Evolutionary conservation across 441 rosid genomes (phyloP).

Genomic region (Geranium incanum): DNA sequence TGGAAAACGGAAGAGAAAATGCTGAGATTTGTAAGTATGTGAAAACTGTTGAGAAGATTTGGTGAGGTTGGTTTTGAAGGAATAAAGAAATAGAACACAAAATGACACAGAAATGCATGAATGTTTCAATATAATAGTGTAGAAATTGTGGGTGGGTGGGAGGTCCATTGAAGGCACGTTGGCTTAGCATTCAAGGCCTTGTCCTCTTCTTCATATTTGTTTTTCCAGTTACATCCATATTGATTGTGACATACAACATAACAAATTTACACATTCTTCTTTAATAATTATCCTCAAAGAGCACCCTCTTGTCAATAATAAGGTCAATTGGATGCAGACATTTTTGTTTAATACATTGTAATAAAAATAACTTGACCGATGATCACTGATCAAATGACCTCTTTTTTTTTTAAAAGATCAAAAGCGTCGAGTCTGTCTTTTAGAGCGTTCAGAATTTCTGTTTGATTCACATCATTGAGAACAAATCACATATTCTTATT

Average conservation of each 20-base stretch:
- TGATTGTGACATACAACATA: neutral
- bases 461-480: no score
- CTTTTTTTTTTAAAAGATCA: no score
- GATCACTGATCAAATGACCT: no score
- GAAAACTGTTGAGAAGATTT: neutral
- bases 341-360: no score
- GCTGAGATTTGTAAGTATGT: slow-evolving; percentile 10
- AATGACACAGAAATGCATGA: neutral
- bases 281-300: no score
- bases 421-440: no score
- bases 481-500: no score
- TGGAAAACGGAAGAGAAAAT: slow-evolving; percentile 10
- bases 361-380: no score
- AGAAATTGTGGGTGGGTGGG: slow-evolving; percentile 5
- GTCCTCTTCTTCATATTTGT: slow-evolving; percentile 13
- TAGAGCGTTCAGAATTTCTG: no score
- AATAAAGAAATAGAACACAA: neutral
- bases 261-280: no score
- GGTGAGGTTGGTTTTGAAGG: neutral
- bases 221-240: neutral
- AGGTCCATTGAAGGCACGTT: slow-evolving; percentile 29
- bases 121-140: neutral
- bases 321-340: no score
- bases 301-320: no score
- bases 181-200: slow-evolving; percentile 15